Percentiles rank a stretch among this genome's conserved stretches.
phyloP scores from a whole-genome alignment of 208 protist species.

The Leishmania gerbilli region DNA sequence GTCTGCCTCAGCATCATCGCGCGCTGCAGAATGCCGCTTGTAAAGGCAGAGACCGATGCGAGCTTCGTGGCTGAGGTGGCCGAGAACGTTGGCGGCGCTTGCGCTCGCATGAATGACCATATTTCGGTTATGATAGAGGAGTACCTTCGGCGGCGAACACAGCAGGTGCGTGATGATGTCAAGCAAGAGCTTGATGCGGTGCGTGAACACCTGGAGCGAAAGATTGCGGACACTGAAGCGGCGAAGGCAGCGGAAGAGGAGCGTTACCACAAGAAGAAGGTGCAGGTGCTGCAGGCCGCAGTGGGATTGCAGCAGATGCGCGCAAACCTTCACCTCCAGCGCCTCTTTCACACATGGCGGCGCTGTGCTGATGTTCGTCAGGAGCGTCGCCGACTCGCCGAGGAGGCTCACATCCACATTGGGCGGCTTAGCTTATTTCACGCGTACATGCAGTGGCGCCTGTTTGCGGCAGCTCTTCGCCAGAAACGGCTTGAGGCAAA shows the following conservation, averaged over 20 bases:
- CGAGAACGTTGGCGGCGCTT: constrained; percentile 21
- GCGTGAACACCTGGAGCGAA: constrained; percentile 5
- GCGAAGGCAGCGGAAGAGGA: not conserved
- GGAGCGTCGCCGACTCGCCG: constrained; percentile 15
- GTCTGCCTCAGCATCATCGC: not conserved
- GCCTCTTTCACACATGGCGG: constrained; percentile 41
- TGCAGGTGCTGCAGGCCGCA: constrained; percentile 4
- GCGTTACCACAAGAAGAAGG: constrained; percentile 7
- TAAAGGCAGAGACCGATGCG: constrained; percentile 48
- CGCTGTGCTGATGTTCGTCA: constrained; percentile 28
- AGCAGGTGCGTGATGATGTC: constrained; percentile 20
- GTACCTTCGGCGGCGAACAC: constrained; percentile 47
- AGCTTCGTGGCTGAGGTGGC: constrained; percentile 54
- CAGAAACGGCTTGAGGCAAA: constrained; percentile 29
- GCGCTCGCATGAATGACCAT: constrained; percentile 25
- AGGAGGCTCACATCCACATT: constrained; percentile 7
- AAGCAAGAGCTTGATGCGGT: constrained; percentile 5
- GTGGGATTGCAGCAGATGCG: constrained; percentile 8
- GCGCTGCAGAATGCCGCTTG: constrained; percentile 38
- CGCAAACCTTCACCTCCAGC: not conserved
- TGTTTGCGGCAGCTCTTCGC: constrained; percentile 46
- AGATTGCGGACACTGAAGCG: not conserved
- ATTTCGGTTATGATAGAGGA: constrained; percentile 64
- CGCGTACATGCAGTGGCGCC: constrained; percentile 58
- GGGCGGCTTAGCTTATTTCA: constrained; percentile 27